A percentile compares a stretch with the other conserved stretches of the same genome.
Evolutionary conservation across 208 protist genomes (phyloP).

Genomic region (Sergeia podlipaevii): DNA sequence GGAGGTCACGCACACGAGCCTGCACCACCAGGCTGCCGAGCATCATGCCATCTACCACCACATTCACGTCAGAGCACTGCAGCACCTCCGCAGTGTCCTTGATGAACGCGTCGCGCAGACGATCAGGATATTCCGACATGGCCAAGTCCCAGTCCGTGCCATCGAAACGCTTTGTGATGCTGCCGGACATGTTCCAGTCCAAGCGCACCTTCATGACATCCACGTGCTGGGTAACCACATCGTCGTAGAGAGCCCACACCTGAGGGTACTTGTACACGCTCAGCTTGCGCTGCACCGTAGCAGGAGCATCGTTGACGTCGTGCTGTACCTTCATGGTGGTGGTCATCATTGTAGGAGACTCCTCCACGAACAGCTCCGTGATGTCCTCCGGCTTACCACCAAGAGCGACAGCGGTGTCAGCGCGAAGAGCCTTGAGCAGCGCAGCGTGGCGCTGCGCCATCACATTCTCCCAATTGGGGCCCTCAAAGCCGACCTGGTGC

Average conservation of each 20-base stretch:
- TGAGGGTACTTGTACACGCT: constrained; percentile 15
- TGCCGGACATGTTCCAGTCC: constrained; percentile 2
- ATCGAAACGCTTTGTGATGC: constrained; percentile 36
- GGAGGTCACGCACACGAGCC: constrained; percentile 22
- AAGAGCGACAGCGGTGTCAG: constrained; percentile 26
- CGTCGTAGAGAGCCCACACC: constrained; percentile 27
- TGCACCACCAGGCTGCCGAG: constrained; percentile 38
- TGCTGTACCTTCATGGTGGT: constrained; percentile 24
- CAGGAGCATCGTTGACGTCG: constrained; percentile 3
- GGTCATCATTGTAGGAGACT: constrained; percentile 19
- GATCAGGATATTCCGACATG: constrained; percentile 13
- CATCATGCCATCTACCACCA: constrained; percentile 23
- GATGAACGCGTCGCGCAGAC: constrained; percentile 23
- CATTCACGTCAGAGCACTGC: constrained; percentile 13
- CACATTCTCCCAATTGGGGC: constrained; percentile 27
- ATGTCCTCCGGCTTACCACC: constrained; percentile 15
- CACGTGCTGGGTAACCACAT: constrained; percentile 7
- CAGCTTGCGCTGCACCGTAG: constrained; percentile 17
- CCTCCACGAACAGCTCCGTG: constrained; percentile 18
- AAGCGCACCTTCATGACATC: constrained; percentile 12
- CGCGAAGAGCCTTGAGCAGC: constrained; percentile 28
- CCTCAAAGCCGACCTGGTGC: constrained; percentile 48
- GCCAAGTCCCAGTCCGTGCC: constrained; percentile 41
- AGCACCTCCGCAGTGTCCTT: constrained; percentile 34
- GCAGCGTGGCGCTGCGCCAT: constrained; percentile 13